Base-by-base conservation (phyloP, 306 rosid genomes). In the Purshia tridentata region DNA sequence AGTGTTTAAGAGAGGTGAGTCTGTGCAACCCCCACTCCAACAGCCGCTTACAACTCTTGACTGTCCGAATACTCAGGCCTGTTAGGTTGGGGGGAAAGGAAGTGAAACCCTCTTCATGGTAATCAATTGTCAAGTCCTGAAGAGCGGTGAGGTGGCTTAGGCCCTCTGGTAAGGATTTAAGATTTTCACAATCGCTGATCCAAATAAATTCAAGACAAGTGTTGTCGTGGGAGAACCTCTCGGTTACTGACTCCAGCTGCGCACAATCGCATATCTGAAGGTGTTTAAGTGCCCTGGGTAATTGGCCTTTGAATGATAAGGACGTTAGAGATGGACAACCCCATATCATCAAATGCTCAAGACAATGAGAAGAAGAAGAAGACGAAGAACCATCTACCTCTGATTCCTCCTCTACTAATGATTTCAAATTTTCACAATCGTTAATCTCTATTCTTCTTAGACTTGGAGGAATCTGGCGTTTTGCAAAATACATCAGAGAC, bases 1-100 rank as follows among this genome's bases (percentile, higher is more conserved):
- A 69, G 0, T 41, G 0, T 35, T 15, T 35, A 45, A 81, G 77
- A 65, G 62, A 76, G 55, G 65, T 18, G 50, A 81, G 75, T 49
- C 29, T 71, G 61, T 52, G 44, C 57, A 81, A 37, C 2, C 66
- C 71, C 58, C 65, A 68, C 35, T 52, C 62, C 65, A 77, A 35
- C 5, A 76, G 40, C 14, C 11, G n/a, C 68, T 54, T 61, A 61
- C 22, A 37, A 5, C 48, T 40, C 3, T 67, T 76, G 14, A 52
- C 50, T 9, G 61, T 18, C 1, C 5, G 0, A 7, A 81, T 67
- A 1, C 0, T 0, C 4, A 81, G 81, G 0, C 11, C 7, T 52
- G 81, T 67, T 22, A 81, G 56, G 72, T 62, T 81, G 18, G 62
- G 39, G 2, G 78, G 84, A 61, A 72, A 23, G 0, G 1, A 52